These are phyloP conservation scores for Boletus insuetus DNA, from an alignment of 768 basidiomycete species.

Conservation along the genomic window DNA sequence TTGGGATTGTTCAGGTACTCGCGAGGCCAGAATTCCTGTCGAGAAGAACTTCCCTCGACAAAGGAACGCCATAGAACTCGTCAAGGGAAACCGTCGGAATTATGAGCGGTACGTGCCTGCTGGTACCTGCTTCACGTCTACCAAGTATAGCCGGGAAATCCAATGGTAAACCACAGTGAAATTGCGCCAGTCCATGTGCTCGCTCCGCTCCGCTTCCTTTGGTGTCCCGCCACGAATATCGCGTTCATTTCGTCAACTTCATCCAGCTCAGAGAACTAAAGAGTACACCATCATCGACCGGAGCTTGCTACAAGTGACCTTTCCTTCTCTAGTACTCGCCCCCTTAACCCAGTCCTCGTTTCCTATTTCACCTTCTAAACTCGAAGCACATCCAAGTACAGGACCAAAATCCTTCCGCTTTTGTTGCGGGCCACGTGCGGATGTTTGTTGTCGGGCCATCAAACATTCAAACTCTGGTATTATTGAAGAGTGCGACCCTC, in stretches of 20 bases:
- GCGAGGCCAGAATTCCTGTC: background rate
- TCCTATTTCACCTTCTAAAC: constrained; percentile 34
- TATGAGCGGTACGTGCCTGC: constrained; percentile 33
- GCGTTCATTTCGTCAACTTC: constrained; percentile 44
- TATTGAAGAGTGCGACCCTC: constrained; percentile 58
- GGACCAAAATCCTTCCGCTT: constrained; percentile 39
- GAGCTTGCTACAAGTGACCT: constrained; percentile 5
- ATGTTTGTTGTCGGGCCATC: constrained; percentile 19
- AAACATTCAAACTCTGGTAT: constrained; percentile 48
- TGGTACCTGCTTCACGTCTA: constrained; percentile 39
- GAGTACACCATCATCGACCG: constrained; percentile 29
- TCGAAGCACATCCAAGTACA: constrained; percentile 27
- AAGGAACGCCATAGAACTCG: background rate
- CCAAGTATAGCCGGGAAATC: constrained; percentile 2
- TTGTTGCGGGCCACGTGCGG: constrained; percentile 26
- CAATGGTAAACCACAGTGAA: constrained; percentile 32
- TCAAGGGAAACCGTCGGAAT: constrained; percentile 9
- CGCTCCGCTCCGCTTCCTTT: constrained; percentile 42
- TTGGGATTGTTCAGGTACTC: background rate
- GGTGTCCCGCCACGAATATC: constrained; percentile 60
- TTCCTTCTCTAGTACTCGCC: background rate
- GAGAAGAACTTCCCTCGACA: background rate
- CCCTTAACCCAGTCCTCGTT: background rate
- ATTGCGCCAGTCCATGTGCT: constrained; percentile 27
- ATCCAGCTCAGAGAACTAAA: constrained; percentile 38